Base-by-base conservation (phyloP, 305 asterid species). In the Fraxinus platypoda region DNA sequence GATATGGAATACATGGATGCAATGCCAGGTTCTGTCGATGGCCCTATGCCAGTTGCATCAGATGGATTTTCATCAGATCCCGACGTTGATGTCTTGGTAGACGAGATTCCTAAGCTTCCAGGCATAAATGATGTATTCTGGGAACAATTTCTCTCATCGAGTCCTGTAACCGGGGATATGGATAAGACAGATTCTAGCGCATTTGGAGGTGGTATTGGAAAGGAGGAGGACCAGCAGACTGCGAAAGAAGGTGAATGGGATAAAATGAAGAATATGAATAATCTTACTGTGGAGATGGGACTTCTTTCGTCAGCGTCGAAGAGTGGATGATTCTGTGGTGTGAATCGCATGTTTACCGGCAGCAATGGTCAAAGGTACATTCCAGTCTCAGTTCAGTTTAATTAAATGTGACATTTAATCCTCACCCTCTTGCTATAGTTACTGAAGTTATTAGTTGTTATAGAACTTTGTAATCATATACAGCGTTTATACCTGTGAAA, bases 81-180 rank as follows among this genome's bases (percentile, higher is more conserved):
- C 57, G 91, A 89, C 19, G 90, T 80, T 75, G 94, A 89, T 83
- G 79, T 87, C 38, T 79, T 88, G 84, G 87, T 86, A 21, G 97
- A 85, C 78, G 93, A 88, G 80, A 84, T 85, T 73, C 93, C 90
- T 71, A 91, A 88, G 84, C 91, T 91, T 80, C 94, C 97, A 6
- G 91, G 94, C 23, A 93, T 92, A 76, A 89, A 90, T 75, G 97
- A 93, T 84, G 91, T 84, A 37, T 93, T 93, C 84, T 92, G 97
- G 98, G 97, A 93, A 85, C 98, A 93, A 46, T 91, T 93, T 86
- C 98, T 93, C 72, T 89, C 94, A 4, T 84, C 80, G 59, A 83
- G 89, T 83, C 90, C 94, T 80, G 84, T 90, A 21, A 19, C 81
- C 30, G 94, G 87, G 81, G 92, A 84, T 74, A 79, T 87, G 6